phyloP scores from a whole-genome alignment of 768 basidiomycete species.

The Pisolithus tinctorius region DNA sequence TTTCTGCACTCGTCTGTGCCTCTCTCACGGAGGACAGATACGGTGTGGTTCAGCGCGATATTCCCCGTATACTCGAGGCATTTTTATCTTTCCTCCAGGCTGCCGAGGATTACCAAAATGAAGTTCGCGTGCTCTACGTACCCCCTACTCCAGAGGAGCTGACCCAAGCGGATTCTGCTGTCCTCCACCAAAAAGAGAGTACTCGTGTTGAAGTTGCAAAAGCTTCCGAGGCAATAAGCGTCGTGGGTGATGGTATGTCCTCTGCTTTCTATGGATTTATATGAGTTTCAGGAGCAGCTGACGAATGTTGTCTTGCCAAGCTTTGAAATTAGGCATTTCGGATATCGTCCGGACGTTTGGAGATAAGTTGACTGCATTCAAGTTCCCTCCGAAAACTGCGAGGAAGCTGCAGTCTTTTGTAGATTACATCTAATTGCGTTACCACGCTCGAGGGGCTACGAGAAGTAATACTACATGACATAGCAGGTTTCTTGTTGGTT shows the following conservation, averaged over 20 bases:
- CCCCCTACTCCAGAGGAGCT: conserved; percentile 32
- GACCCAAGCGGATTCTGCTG: conserved; percentile 18
- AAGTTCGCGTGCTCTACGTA: conserved; percentile 39
- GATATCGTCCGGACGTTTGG: conserved; percentile 69
- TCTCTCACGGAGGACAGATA: conserved; percentile 77
- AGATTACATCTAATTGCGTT: conserved; percentile 46
- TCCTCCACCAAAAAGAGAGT: conserved; percentile 32
- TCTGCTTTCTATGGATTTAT: neutral
- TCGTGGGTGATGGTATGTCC: conserved; percentile 53
- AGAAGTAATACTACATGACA: too few relatives aligned
- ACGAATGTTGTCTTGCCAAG: conserved; percentile 25
- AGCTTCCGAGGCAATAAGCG: conserved; percentile 47
- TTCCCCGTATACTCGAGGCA: conserved; percentile 75
- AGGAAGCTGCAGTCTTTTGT: conserved; percentile 64
- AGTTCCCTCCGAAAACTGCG: conserved; percentile 64
- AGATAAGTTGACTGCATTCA: conserved; percentile 67
- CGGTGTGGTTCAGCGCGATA: conserved; percentile 80
- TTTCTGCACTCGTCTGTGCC: conserved; percentile 60
- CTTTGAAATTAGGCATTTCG: conserved; percentile 58
- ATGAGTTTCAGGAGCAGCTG: neutral
- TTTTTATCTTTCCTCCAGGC: conserved; percentile 59
- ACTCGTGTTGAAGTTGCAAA: conserved; percentile 45
- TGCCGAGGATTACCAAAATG: conserved; percentile 56
- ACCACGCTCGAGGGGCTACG: too few relatives aligned
- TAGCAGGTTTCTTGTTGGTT: too few relatives aligned